Evolutionary conservation across 2,329 filamentous ascomycete species (phyloP), one percentile per base, ranked within the genome.

Genomic region (Cryoendolithus antarcticus): DNA sequence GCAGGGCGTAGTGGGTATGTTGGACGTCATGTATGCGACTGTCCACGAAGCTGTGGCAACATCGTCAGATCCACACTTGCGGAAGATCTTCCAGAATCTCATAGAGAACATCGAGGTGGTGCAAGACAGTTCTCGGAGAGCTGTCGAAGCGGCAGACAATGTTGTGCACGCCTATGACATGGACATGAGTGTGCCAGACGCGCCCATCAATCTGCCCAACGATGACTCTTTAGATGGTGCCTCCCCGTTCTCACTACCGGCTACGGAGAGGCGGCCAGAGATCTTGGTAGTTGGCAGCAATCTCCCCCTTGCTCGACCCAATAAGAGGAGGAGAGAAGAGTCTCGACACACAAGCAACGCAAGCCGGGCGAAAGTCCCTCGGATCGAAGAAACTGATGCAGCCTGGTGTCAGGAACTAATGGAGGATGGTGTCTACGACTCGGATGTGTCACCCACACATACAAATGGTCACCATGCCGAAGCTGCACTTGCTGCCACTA

Each of bases 161-260:
- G 78, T 84, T 11, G 79, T 84, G 7, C 77, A 83, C 57, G 80
- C 80, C 9, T 82, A 82, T 49, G 80, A 83, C 52, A 72, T 83
- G 59, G 79, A 83, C 52, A 80, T 83, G 76, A 74, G 80, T 49
- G 70, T 84, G 32, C 79, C 80, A 10, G 75, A 80, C 45, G 75
- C 71, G 29, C 35, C 39, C 21, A 64, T 59, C n/a, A 58, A 62
- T 28, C 41, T 54, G 4, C 30, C 37, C 2, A 35, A 48, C 2
- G 54, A 52, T 4, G 52, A 56, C 11, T 35, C 50, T 9, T 38
- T 33, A 28, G 54, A 57, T 11, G 35, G 48, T 10, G 35, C 31
- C 10, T 54, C 48, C 6, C 52, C 52, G 5, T 48, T 46, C 13
- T 44, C 51, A 27, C 33, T 43, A 3, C 38, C 32, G 5, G 33